These are phyloP conservation scores for Strigomonas culicis DNA, from an alignment of 208 protist genomes.

Conservation along the genomic window DNA sequence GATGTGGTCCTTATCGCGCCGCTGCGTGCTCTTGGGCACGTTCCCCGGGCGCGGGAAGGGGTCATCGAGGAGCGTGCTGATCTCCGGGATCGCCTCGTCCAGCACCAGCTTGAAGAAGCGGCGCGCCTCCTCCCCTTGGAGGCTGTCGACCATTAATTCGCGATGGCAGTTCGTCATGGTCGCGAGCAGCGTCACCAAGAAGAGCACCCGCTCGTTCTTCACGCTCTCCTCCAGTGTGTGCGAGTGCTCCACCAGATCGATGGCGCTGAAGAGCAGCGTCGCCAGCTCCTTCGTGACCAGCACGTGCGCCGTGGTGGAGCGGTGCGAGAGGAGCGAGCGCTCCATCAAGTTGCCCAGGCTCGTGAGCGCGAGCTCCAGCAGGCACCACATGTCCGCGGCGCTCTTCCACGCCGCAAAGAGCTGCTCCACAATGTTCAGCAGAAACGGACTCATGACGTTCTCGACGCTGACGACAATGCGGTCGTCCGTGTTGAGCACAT, in stretches of 20 bases:
- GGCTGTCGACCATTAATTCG: constrained; percentile 38
- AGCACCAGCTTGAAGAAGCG: constrained; percentile 69
- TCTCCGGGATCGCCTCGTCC: constrained; percentile 41
- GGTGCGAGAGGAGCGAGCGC: constrained; percentile 70
- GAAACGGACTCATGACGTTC: constrained; percentile 64
- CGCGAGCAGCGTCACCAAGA: constrained; percentile 70
- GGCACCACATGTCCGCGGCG: constrained; percentile 66
- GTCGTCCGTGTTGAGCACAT: constrained; percentile 31
- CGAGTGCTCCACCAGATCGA: constrained; percentile 58
- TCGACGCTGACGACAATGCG: constrained; percentile 65
- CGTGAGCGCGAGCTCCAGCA: constrained; percentile 69
- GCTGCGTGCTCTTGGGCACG: constrained; percentile 41
- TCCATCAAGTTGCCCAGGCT: constrained; percentile 72
- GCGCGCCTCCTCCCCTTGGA: constrained; percentile 50
- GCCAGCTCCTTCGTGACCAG: constrained; percentile 57
- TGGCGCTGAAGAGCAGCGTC: constrained; percentile 49
- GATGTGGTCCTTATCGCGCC: constrained; percentile 81
- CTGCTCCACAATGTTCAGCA: constrained; percentile 59
- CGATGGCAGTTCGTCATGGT: constrained; percentile 45
- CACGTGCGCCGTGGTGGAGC: constrained; percentile 44
- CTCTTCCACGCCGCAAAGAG: constrained; percentile 32
- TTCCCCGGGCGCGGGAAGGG: constrained; percentile 61
- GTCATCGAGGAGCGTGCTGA: constrained; percentile 64
- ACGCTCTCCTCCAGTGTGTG: constrained; percentile 51
- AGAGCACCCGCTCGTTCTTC: constrained; percentile 57